A percentile compares a stretch with the other conserved stretches of the same genome.
Evolutionary conservation across 441 rosid genomes (phyloP).

Genomic region (Populus hybrid): DNA sequence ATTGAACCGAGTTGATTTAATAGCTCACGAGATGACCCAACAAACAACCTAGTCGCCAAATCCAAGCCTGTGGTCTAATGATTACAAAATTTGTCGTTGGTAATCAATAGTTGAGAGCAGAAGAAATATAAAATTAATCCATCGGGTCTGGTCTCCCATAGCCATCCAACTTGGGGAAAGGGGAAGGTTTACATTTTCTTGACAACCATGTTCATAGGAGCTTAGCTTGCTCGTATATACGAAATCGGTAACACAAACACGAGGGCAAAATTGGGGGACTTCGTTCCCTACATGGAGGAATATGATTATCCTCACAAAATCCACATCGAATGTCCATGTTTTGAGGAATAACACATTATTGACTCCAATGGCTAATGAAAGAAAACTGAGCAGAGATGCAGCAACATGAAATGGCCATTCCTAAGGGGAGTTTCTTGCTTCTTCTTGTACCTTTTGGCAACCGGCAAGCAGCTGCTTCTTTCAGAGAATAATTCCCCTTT

Average conservation of each 20-base stretch:
- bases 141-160: neutral
- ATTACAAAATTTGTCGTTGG: too few species aligned
- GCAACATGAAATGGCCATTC: neutral
- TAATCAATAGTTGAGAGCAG: neutral
- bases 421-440: neutral
- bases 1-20: too few species aligned
- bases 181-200: neutral
- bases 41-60: neutral
- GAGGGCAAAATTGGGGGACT: neutral
- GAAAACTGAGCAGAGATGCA: neutral
- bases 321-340: neutral
- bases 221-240: neutral
- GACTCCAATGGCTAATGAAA: neutral
- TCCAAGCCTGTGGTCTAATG: neutral
- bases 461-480: neutral
- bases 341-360: neutral
- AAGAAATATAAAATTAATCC: neutral
- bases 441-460: neutral
- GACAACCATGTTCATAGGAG: neutral
- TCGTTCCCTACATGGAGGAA: too few species aligned
- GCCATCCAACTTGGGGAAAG: neutral
- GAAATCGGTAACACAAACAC: neutral
- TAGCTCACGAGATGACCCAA: neutral
- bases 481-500: neutral
- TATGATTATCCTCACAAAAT: neutral